Evolutionary conservation across 768 basidiomycete species (phyloP), one percentile per base, ranked within the genome.

Genomic region (Rhodosporidiobolus sp.): DNA sequence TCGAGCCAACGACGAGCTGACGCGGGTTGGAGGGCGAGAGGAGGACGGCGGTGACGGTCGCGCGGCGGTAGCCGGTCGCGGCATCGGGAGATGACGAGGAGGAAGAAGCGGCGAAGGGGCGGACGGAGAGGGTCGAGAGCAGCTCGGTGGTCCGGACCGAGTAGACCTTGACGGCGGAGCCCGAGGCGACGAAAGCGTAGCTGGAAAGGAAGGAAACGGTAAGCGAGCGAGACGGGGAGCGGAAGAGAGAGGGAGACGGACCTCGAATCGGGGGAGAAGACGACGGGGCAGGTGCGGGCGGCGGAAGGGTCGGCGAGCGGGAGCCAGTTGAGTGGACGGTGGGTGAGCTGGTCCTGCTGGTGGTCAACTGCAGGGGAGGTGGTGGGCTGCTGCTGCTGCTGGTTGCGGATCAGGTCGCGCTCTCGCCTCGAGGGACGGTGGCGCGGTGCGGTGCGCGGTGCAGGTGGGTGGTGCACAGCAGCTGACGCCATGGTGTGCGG

Each of bases 141-240:
- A 93, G 85, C 77, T 89, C 85, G 22, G 91, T 89, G 32, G 89
- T 90, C 34, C 85, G 78, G 35, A 86, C 86, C n/a, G 92, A 90
- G 80, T 92, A 86, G 70, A 97, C 90, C 81, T 92, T 90, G 71
- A 97, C 87, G 8, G 88, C 86, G 14, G 88, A 84, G n/a, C 90
- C 90, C 20, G 88, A 86, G 55, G 93, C 86, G 56, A 90, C 87
- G 81, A 97, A 93, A 85, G 92, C 94, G 83, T 95, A 91, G 79
- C 95, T 84, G 63, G 35, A 43, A 50, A 6, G 38, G 38, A 32
- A 28, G 38, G 16, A 4, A 38, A 28, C 10, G 22, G n/a, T 57
- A 9, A 24, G 57, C 26, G 26, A 2, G 50, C 5, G n/a, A 11
- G 22, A 26, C 8, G 54, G 28, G 1, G 38, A 30, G 9, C n/a